Evolutionary conservation across 2,329 filamentous ascomycete genomes (phyloP).

Genomic region (Chaetomiaceae sp.): DNA sequence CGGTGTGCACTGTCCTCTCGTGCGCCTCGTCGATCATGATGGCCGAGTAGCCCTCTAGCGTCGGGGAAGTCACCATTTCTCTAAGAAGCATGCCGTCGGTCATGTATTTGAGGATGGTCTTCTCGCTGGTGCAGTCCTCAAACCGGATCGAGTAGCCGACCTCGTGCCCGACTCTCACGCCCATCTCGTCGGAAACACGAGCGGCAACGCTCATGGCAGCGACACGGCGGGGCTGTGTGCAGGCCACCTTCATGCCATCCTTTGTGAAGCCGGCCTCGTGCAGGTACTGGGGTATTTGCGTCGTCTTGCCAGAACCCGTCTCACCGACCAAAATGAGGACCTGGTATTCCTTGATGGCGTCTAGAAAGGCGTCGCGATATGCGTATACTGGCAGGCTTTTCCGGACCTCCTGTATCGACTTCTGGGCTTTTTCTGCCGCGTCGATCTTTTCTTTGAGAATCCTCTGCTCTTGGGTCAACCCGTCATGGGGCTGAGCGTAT

Average conservation of each 20-base stretch:
- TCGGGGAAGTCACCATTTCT: conserved; percentile 84
- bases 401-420: conserved; percentile 84
- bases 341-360: conserved; percentile 81
- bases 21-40: conserved; percentile 98
- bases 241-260: conserved; percentile 77
- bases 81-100: conserved; percentile 93
- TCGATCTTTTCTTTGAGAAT: conserved; percentile 77
- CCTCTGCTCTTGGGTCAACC: conserved; percentile 71
- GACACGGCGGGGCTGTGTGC: conserved; percentile 90
- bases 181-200: conserved; percentile 91
- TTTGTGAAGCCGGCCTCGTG: conserved; percentile 89
- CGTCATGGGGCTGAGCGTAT: conserved; percentile 28
- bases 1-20: conserved; percentile 85
- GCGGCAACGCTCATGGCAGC: conserved; percentile 97
- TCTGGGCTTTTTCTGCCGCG: conserved; percentile 80
- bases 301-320: conserved; percentile 93
- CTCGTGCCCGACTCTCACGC: conserved; percentile 81
- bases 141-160: conserved; percentile 95
- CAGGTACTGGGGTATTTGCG: conserved; percentile 88
- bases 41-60: conserved; percentile 74
- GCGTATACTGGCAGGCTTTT: conserved; percentile 87
- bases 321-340: conserved; percentile 90
- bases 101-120: conserved; percentile 92
- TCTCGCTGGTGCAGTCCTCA: conserved; percentile 85
- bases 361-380: conserved; percentile 78